Evolutionary conservation across 257 asterid species (phyloP).

Genomic region (Solanum neorickii): DNA sequence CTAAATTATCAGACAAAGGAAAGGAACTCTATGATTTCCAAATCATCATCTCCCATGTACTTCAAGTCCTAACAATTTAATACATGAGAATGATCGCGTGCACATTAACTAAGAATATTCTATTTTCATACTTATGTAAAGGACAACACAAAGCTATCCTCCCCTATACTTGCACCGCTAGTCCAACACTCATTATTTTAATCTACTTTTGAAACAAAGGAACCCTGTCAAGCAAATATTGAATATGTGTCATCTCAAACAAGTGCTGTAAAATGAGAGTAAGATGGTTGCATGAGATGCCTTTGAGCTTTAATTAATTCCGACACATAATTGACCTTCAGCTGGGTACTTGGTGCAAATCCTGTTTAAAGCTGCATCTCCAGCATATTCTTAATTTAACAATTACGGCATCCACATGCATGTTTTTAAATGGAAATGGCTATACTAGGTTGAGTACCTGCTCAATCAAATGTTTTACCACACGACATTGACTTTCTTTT

Average conservation of each 20-base stretch:
- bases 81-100: neutral
- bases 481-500: slow-evolving; percentile 48
- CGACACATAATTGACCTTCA: neutral
- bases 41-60: neutral
- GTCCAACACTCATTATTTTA: neutral
- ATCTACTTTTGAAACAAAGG: neutral
- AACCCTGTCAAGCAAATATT: neutral
- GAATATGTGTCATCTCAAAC: neutral
- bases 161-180: neutral
- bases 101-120: neutral
- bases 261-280: neutral
- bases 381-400: neutral
- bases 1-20: neutral
- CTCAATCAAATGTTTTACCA: slow-evolving; percentile 66
- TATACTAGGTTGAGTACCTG: slow-evolving; percentile 41
- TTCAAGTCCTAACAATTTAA: neutral
- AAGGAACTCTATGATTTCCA: neutral
- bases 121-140: neutral
- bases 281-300: neutral
- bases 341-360: neutral
- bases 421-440: neutral
- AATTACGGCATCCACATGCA: neutral
- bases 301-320: neutral
- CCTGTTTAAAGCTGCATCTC: neutral
- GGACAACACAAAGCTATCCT: neutral